These are phyloP conservation scores for Dendrostoma leiphaemia DNA, from an alignment of 2,329 filamentous ascomycete species.

Conservation along the genomic window DNA sequence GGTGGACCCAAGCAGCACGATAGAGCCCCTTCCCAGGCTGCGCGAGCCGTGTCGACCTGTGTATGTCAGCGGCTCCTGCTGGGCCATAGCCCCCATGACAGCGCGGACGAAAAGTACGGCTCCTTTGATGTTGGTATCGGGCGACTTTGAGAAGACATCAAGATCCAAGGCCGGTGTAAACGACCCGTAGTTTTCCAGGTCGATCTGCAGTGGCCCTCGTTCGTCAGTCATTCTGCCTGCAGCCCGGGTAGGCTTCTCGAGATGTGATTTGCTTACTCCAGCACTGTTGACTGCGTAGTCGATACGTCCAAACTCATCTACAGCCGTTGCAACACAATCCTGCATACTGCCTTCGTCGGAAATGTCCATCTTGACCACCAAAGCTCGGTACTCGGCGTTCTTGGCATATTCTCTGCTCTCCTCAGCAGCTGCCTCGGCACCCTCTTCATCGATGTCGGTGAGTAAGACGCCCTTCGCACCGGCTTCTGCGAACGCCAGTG, in stretches of 20 bases:
- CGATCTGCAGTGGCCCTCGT: conserved; percentile 3
- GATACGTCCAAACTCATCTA: conserved; percentile 21
- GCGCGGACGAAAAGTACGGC: conserved; percentile 20
- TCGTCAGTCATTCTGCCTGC: too few relatives aligned
- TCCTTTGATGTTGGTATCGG: conserved; percentile 22
- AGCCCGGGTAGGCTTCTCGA: too few relatives aligned
- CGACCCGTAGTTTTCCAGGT: conserved; percentile 21
- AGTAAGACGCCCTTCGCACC: conserved; percentile 21
- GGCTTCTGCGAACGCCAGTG: conserved; percentile 23
- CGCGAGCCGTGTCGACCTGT: conserved; percentile 19
- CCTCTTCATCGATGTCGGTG: conserved; percentile 22
- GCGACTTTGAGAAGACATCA: too few relatives aligned
- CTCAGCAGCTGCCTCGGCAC: conserved; percentile 18
- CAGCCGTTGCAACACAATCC: conserved; percentile 20
- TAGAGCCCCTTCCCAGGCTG: conserved; percentile 21
- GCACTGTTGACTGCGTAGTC: conserved; percentile 24
- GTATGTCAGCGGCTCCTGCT: conserved; percentile 21
- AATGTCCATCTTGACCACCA: conserved; percentile 16
- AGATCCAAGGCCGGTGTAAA: too few relatives aligned
- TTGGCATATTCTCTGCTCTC: conserved; percentile 22
- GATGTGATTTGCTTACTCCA: conserved; percentile 21
- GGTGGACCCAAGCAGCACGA: conserved; percentile 21
- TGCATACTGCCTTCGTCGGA: conserved; percentile 22
- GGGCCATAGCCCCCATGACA: conserved; percentile 18
- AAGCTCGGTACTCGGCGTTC: conserved; percentile 15